These are phyloP conservation scores for Yarrowia phangngaensis DNA, from an alignment of 805 yeast genomes.

Conservation along the genomic window DNA sequence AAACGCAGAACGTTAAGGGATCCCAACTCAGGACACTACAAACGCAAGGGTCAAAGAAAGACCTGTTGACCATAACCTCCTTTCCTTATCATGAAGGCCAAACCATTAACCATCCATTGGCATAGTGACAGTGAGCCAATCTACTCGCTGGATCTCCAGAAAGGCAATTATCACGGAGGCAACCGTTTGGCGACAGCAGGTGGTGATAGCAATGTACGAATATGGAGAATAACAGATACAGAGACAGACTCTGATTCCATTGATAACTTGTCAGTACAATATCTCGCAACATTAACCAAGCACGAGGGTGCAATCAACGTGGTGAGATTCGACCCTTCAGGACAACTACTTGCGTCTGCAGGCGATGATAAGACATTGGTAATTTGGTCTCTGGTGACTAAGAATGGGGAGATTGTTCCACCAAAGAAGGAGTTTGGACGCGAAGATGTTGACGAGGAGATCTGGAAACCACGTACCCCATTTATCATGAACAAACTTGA, in stretches of 20 bases:
- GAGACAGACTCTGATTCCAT: slow-evolving; percentile 34
- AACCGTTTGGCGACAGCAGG: slow-evolving; percentile 80
- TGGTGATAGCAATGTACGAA: slow-evolving; percentile 85
- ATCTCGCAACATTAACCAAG: slow-evolving; percentile 73
- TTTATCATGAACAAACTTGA: slow-evolving; percentile 25
- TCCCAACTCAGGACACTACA: slow-evolving; percentile 1
- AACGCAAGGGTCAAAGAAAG: background rate
- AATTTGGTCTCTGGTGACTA: slow-evolving; percentile 57
- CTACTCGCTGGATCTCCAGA: slow-evolving; percentile 43
- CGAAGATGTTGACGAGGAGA: slow-evolving; percentile 48
- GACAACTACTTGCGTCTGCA: slow-evolving; percentile 72
- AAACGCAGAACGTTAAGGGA: slow-evolving; percentile 1
- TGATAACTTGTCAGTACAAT: slow-evolving; percentile 51
- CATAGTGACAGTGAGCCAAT: slow-evolving; percentile 44
- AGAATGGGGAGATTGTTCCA: slow-evolving; percentile 42
- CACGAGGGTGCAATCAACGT: slow-evolving; percentile 95
- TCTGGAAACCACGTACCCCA: slow-evolving; percentile 58
- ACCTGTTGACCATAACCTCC: background rate
- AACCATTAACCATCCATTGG: slow-evolving; percentile 44
- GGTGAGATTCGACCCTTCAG: slow-evolving; percentile 72
- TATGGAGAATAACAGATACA: slow-evolving; percentile 38
- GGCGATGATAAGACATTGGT: slow-evolving; percentile 92
- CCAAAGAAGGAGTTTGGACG: slow-evolving; percentile 58
- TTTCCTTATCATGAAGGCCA: slow-evolving; percentile 36
- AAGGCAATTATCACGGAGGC: slow-evolving; percentile 28